Evolutionary conservation across 768 basidiomycete species (phyloP).

Genomic region (Lepiota venenata): DNA sequence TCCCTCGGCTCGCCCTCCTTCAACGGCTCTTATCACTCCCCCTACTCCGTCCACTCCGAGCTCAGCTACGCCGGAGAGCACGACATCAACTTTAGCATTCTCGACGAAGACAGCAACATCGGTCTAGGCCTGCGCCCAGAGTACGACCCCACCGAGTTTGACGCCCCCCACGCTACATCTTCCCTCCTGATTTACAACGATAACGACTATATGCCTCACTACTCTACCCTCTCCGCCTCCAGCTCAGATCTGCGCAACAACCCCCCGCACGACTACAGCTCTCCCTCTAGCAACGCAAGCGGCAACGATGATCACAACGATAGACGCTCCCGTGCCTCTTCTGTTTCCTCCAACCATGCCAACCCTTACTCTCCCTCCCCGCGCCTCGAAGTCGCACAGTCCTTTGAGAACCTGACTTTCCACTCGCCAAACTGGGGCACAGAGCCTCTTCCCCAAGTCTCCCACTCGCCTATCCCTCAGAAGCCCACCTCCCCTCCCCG

Average conservation of each 20-base stretch:
- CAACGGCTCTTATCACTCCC: slow-evolving; percentile 60
- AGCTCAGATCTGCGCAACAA: slow-evolving; percentile 23
- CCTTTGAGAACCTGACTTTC: slow-evolving; percentile 63
- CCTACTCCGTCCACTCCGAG: slow-evolving; percentile 68
- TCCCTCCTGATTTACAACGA: slow-evolving; percentile 60
- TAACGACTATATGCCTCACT: slow-evolving; percentile 39
- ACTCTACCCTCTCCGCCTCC: slow-evolving; percentile 15
- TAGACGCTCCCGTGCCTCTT: slow-evolving; percentile 59
- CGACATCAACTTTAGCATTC: slow-evolving; percentile 42
- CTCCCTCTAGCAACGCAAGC: slow-evolving; percentile 57
- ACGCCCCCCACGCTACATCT: slow-evolving; percentile 44
- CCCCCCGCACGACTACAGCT: slow-evolving; percentile 55
- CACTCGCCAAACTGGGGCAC: slow-evolving; percentile 59
- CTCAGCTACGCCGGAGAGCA: slow-evolving; percentile 50
- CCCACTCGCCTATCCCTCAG: slow-evolving; percentile 21
- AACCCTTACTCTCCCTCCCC: slow-evolving; percentile 45
- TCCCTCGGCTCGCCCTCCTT: slow-evolving; percentile 22
- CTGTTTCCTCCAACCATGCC: slow-evolving; percentile 56
- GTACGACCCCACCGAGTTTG: slow-evolving; percentile 77
- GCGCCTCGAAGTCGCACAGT: slow-evolving; percentile 52
- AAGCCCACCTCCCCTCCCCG: slow-evolving; percentile 67
- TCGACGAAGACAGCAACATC: slow-evolving; percentile 40
- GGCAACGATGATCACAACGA: slow-evolving; percentile 41
- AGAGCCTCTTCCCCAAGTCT: slow-evolving; percentile 39
- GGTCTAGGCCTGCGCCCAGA: slow-evolving; percentile 35